Evolutionary conservation across 768 basidiomycete genomes (phyloP), one percentile per base, ranked within the genome.

Genomic region (Leccinum subgranulosum): DNA sequence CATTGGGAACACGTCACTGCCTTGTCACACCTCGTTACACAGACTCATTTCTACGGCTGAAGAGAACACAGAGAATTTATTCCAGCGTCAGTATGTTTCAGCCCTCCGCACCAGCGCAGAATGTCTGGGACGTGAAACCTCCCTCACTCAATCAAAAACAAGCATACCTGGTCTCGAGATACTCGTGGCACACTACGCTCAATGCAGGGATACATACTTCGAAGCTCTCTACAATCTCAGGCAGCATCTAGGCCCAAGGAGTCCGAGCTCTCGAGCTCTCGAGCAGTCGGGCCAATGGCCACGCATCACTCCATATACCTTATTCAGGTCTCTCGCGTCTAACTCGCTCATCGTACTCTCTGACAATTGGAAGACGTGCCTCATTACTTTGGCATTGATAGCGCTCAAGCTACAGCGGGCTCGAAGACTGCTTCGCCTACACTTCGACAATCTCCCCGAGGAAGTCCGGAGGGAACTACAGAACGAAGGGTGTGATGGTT

Each of bases 251-350:
- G 64, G 11, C 55, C 64, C 72, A 2, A 47, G 14, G 27, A 66
- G 48, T 29, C 8, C 19, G 9, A 55, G 55, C 3, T 72, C 74
- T 56, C 31, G 29, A 4, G 58, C 66, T 4, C 29, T 72, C 2
- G 21, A 47, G 12, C 33, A 45, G 17, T 59, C 70, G 0, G 72
- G 72, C 9, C 65, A 73, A 55, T 79, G 78, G 77, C 79, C 79
- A 14, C 68, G 72, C 4, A 51, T 75, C 17, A 74, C 74, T 3
- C 21, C 64, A 5, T 63, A 63, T 47, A 79, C 63, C 4, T 65
- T 80, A n/a, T 63, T 79, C 14, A 54, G 54, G 23, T 60, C 48
- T 9, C 64, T 79, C 43, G 66, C 71, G 12, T 70, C 67, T 12
- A 60, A 65, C 7, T 68, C 69, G 3, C 19, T 25, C 1, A 60